phyloP scores from a whole-genome alignment of 495 filamentous ascomycete species.

The Annulohypoxylon stygium region DNA sequence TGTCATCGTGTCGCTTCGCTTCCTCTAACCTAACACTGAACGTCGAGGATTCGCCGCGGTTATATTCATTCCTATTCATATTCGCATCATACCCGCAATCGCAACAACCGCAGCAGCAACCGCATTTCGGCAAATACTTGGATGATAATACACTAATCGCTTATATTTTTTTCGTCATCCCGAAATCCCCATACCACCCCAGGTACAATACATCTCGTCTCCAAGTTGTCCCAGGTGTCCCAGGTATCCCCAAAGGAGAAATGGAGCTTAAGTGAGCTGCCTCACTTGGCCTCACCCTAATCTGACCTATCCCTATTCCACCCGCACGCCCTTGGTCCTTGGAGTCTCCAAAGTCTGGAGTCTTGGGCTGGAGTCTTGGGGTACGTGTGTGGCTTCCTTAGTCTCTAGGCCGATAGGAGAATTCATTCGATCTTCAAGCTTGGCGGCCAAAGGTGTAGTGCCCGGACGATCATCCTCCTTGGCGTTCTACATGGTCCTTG shows the following conservation, averaged over 20 bases:
- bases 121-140: slow-evolving; percentile 26
- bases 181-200: not conserved
- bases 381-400: slow-evolving; percentile 4
- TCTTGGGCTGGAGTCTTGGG: not conserved
- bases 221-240: not conserved
- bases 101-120: not conserved
- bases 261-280: slow-evolving; percentile 42
- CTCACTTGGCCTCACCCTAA: slow-evolving; percentile 33
- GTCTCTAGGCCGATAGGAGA: slow-evolving; percentile 34
- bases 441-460: slow-evolving; percentile 34
- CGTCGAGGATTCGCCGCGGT: slow-evolving; percentile 16
- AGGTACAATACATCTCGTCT: not conserved
- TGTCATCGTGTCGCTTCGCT: not conserved
- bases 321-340: not conserved
- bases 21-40: not conserved
- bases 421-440: slow-evolving; percentile 38
- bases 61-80: slow-evolving; percentile 17
- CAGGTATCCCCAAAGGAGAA: slow-evolving; percentile 4
- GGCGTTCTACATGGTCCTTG: slow-evolving; percentile 26
- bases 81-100: not conserved
- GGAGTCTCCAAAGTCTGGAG: slow-evolving; percentile 9
- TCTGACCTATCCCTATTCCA: slow-evolving; percentile 10
- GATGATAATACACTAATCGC: slow-evolving; percentile 12
- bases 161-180: slow-evolving; percentile 37
- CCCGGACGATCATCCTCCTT: slow-evolving; percentile 46